Evolutionary conservation across 2,329 filamentous ascomycete species (phyloP).

Genomic region (Didymella exigua): DNA sequence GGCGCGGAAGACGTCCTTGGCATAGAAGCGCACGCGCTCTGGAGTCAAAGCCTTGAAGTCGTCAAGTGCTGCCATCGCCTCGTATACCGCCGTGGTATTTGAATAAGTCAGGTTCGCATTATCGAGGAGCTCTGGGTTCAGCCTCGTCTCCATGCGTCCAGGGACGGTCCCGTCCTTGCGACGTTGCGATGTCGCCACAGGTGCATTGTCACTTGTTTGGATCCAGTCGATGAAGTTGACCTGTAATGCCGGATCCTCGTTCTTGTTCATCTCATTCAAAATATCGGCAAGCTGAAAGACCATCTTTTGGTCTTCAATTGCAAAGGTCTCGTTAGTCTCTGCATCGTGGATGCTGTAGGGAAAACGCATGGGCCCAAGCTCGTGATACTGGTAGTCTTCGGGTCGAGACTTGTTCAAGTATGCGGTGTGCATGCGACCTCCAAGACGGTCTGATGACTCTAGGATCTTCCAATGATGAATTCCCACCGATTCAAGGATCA

Average conservation of each 20-base stretch:
- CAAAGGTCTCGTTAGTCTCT: conserved; percentile 57
- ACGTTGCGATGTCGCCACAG: conserved; percentile 37
- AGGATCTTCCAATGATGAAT: conserved; percentile 64
- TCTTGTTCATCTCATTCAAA: conserved; percentile 63
- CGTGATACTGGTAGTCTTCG: conserved; percentile 67
- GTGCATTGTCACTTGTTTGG: conserved; percentile 59
- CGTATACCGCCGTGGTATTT: conserved; percentile 19
- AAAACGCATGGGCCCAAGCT: conserved; percentile 68
- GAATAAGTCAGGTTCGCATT: conserved; percentile 18
- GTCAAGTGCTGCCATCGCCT: conserved; percentile 19
- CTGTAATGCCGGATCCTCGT: conserved; percentile 49
- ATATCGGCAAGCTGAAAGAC: conserved; percentile 65
- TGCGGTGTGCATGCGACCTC: conserved; percentile 66
- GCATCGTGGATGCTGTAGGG: conserved; percentile 56
- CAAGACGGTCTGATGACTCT: conserved; percentile 64
- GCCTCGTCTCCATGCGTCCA: conserved; percentile 10
- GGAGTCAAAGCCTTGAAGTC: conserved; percentile 19
- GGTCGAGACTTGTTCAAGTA: conserved; percentile 63
- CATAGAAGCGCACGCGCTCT: conserved; percentile 44
- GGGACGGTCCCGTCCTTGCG: conserved; percentile 21
- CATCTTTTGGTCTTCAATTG: conserved; percentile 65
- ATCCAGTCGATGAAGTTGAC: conserved; percentile 67
- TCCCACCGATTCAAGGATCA: conserved; percentile 53
- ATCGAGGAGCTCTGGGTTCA: conserved; percentile 15
- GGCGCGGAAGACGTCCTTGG: conserved; percentile 53